Conservation (phyloP, 495 filamentous ascomycete species). For the Talaromyces trachyspermus region DNA sequence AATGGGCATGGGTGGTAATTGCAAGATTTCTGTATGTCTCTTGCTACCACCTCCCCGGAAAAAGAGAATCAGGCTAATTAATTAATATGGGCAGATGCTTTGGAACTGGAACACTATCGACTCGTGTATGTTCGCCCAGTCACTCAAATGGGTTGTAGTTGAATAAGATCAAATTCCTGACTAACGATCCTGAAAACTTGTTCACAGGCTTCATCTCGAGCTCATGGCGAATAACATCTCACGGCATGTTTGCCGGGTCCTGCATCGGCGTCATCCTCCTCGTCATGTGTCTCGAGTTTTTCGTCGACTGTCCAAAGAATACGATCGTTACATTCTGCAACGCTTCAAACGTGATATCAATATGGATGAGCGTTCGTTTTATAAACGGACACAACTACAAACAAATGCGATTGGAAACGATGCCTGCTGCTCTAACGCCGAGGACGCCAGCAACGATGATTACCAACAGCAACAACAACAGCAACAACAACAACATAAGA, state of each 20-base stretch:
- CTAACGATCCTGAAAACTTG: neutral
- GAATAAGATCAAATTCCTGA: no score
- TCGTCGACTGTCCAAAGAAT: constrained; percentile 50
- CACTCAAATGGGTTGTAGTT: no score
- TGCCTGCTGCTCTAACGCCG: constrained; percentile 3
- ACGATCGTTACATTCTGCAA: constrained; percentile 51
- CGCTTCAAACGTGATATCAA: constrained; percentile 28
- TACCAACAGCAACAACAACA: neutral
- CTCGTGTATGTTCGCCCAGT: constrained; percentile 37
- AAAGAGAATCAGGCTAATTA: constrained; percentile 5
- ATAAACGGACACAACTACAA: no score
- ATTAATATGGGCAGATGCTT: constrained; percentile 48
- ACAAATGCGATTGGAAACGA: no score
- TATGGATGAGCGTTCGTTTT: no score
- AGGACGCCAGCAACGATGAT: neutral
- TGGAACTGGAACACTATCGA: constrained; percentile 74
- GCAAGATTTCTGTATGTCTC: constrained; percentile 5
- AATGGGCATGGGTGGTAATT: constrained; percentile 6
- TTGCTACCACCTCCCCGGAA: neutral
- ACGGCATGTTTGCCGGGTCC: constrained; percentile 56
- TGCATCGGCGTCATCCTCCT: constrained; percentile 64
- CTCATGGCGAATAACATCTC: constrained; percentile 56
- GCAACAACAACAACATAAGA: neutral
- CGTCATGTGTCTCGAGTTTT: constrained; percentile 57
- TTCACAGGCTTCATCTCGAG: constrained; percentile 51